These are phyloP conservation scores for Deuterostichococcus epilithicus DNA, from an alignment of 139 green algal species.

Conservation along the genomic window DNA sequence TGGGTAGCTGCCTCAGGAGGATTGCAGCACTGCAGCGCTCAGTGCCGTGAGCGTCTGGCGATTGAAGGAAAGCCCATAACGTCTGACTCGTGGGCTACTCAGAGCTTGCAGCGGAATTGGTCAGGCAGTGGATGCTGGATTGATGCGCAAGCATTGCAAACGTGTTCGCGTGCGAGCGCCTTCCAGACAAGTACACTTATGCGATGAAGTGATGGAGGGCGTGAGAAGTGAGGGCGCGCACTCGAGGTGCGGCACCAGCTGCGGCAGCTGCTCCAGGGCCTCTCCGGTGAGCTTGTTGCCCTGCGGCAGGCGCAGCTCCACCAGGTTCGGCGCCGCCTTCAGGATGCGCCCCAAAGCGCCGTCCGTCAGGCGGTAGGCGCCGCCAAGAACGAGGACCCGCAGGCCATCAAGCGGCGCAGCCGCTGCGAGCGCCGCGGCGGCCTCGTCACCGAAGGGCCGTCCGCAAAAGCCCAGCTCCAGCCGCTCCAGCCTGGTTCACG, in stretches of 20 bases:
- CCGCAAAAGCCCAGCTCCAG: constrained; percentile 63
- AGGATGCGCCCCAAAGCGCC: constrained; percentile 37
- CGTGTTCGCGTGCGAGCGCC: too few species aligned
- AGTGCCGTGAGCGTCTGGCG: too few species aligned
- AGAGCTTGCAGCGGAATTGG: too few species aligned
- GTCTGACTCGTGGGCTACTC: too few species aligned
- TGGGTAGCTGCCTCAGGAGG: too few species aligned
- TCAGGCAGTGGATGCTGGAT: too few species aligned
- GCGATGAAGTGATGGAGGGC: neutral
- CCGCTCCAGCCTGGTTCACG: constrained; percentile 46
- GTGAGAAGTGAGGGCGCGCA: neutral
- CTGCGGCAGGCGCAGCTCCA: constrained; percentile 29
- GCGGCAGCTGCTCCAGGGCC: constrained; percentile 36
- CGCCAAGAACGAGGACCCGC: constrained; percentile 36
- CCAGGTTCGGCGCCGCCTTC: constrained; percentile 11
- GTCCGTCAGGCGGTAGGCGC: constrained; percentile 60
- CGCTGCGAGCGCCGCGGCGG: constrained; percentile 23
- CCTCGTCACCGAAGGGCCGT: constrained; percentile 47
- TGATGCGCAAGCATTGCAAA: too few species aligned
- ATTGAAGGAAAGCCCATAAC: too few species aligned
- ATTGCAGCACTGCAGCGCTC: too few species aligned
- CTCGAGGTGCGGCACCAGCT: constrained; percentile 33
- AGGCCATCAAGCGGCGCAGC: constrained; percentile 25
- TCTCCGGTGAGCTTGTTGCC: constrained; percentile 32
- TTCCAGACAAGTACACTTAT: too few species aligned